Percentiles rank a stretch among this genome's conserved stretches.
Conservation (phyloP, 495 filamentous ascomycete species). For the Podospora anserina region DNA sequence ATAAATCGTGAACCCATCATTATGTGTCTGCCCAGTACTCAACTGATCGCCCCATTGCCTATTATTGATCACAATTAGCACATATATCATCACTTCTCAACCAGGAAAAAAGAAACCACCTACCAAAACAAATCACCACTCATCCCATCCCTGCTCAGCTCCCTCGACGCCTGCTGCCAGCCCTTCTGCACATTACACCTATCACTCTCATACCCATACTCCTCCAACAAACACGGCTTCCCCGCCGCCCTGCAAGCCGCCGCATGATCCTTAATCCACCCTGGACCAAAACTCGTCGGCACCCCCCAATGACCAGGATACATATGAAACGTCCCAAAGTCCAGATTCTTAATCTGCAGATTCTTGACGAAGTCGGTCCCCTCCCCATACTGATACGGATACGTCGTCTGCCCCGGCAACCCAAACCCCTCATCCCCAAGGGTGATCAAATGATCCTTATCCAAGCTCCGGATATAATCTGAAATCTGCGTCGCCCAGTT, state of each 20-base stretch:
- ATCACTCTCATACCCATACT: conserved; percentile 52
- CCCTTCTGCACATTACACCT: conserved; percentile 43
- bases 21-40: conserved; percentile 47
- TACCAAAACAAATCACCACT: conserved; percentile 59
- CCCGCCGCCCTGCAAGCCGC: conserved; percentile 49
- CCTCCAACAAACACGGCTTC: conserved; percentile 64
- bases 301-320: conserved; percentile 52
- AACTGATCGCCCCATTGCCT: conserved; percentile 56
- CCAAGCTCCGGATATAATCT: conserved; percentile 62
- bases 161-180: conserved; percentile 56
- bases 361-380: conserved; percentile 60
- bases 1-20: conserved; percentile 59
- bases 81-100: background rate
- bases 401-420: conserved; percentile 44
- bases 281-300: conserved; percentile 42
- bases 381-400: conserved; percentile 54
- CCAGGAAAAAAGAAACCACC: background rate
- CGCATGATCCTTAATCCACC: conserved; percentile 59
- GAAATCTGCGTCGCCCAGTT: conserved; percentile 60
- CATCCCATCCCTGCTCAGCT: conserved; percentile 43
- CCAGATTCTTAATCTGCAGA: conserved; percentile 48
- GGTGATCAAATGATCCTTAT: conserved; percentile 64
- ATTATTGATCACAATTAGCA: background rate
- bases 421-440: conserved; percentile 60
- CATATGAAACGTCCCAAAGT: conserved; percentile 64